Conservation (phyloP, 495 filamentous ascomycete species). For the Lentithecium fluviatile region DNA sequence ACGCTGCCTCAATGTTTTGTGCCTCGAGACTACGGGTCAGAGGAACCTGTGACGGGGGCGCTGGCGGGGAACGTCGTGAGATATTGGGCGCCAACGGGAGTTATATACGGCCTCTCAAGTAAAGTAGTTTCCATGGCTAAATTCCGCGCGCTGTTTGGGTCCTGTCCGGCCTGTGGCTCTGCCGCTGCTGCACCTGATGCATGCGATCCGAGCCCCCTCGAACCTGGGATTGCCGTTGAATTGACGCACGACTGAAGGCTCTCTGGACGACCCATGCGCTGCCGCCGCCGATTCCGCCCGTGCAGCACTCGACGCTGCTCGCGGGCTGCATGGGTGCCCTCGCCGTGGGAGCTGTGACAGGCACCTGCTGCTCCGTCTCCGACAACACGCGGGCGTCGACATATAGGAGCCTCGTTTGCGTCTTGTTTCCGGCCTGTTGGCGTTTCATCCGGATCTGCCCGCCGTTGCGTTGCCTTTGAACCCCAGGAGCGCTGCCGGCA, state of each 20-base stretch:
- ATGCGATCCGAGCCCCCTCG: slow-evolving; percentile 30
- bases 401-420: slow-evolving; percentile 32
- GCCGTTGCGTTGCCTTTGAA: slow-evolving; percentile 13
- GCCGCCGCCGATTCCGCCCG: slow-evolving; percentile 35
- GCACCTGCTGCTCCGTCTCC: slow-evolving; percentile 32
- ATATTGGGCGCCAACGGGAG: slow-evolving; percentile 36
- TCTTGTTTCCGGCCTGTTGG: slow-evolving; percentile 23
- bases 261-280: slow-evolving; percentile 29
- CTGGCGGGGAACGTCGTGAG: slow-evolving; percentile 18
- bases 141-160: slow-evolving; percentile 30
- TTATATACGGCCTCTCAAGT: slow-evolving; percentile 36
- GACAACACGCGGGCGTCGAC: slow-evolving; percentile 22
- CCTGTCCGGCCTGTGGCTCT: slow-evolving; percentile 27
- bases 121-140: slow-evolving; percentile 36
- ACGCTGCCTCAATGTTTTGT: slow-evolving; percentile 27
- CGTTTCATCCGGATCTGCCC: slow-evolving; percentile 16
- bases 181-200: slow-evolving; percentile 18
- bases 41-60: slow-evolving; percentile 28
- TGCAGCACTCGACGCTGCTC: slow-evolving; percentile 17
- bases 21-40: slow-evolving; percentile 33
- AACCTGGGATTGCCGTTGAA: slow-evolving; percentile 36
- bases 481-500: slow-evolving; percentile 23
- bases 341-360: slow-evolving; percentile 32
- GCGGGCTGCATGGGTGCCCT: slow-evolving; percentile 29
- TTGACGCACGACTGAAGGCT: slow-evolving; percentile 27